Percentiles rank a stretch among this genome's conserved stretches.
phyloP scores from a whole-genome alignment of 1,284 basidiomycete species.

The Rugosomyces carneus region DNA sequence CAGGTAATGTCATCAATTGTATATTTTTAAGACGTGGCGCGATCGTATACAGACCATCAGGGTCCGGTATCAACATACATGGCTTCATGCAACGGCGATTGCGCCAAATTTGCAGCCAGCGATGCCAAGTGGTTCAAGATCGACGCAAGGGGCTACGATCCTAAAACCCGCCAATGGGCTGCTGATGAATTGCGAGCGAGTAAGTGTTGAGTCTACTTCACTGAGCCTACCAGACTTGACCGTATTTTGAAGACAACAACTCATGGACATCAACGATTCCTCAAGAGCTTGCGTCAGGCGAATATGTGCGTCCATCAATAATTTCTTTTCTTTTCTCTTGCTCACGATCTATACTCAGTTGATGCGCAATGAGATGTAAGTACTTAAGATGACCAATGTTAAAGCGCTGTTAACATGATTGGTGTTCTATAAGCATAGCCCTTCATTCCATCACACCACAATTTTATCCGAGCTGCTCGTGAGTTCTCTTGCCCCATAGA shows the following conservation, averaged over 20 bases:
- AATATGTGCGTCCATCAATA: constrained; percentile 28
- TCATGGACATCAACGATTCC: constrained; percentile 33
- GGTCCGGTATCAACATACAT: constrained; percentile 37
- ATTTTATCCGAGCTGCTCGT: constrained; percentile 36
- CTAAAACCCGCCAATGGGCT: constrained; percentile 26
- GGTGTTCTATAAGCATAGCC: constrained; percentile 22
- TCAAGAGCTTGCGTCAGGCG: constrained; percentile 26
- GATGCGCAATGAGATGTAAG: constrained; percentile 34
- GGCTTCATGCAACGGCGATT: constrained; percentile 33
- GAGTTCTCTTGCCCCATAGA: constrained; percentile 16
- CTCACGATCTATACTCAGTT: constrained; percentile 19
- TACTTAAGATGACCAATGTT: background rate
- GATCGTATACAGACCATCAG: constrained; percentile 28
- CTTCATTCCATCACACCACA: constrained; percentile 32
- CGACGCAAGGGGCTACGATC: constrained; percentile 31
- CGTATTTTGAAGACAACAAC: constrained; percentile 21
- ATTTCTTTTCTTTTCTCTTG: background rate
- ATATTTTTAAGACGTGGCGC: background rate
- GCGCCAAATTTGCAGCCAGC: constrained; percentile 27
- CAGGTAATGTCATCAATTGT: constrained; percentile 18
- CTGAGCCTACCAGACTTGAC: background rate
- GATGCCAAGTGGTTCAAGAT: constrained; percentile 33
- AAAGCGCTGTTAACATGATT: too few relatives aligned
- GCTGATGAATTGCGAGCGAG: constrained; percentile 29
- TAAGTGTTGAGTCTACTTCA: constrained; percentile 16